Evolutionary conservation across 1,284 basidiomycete species (phyloP).

Genomic region (Porodaedalea pini): DNA sequence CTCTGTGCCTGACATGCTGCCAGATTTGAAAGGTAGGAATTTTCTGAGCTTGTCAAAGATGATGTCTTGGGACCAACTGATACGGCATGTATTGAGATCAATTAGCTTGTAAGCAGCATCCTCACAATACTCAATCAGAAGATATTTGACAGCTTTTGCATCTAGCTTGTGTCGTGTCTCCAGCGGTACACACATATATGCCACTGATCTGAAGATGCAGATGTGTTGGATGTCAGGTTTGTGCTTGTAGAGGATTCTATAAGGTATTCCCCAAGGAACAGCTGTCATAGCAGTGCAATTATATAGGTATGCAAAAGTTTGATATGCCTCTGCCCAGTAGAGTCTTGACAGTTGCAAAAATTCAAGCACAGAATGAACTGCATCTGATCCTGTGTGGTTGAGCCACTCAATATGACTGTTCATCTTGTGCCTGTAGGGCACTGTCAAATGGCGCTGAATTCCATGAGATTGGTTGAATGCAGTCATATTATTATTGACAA

Average conservation of each 20-base stretch:
- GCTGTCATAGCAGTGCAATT: too few species aligned
- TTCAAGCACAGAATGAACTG: constrained; percentile 14
- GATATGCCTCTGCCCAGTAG: constrained; percentile 24
- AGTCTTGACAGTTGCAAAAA: constrained; percentile 18
- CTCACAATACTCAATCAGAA: background rate
- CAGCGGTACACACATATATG: too few species aligned
- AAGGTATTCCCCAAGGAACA: background rate
- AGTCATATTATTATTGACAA: constrained; percentile 4
- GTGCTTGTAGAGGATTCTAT: background rate
- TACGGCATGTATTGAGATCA: background rate
- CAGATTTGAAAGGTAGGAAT: too few species aligned
- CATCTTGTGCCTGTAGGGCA: constrained; percentile 19
- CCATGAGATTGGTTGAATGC: background rate
- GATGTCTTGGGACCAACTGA: background rate
- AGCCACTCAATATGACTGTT: constrained; percentile 21
- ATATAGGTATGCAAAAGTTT: background rate
- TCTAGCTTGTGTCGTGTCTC: background rate
- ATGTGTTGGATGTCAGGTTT: background rate
- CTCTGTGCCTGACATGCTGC: too few species aligned
- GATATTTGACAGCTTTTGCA: background rate
- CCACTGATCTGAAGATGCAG: background rate
- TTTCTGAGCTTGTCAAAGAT: background rate
- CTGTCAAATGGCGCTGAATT: background rate
- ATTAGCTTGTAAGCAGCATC: background rate
- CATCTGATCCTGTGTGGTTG: constrained; percentile 18